Evolutionary conservation across 768 basidiomycete species (phyloP).

Genomic region (Russula dissimulans): DNA sequence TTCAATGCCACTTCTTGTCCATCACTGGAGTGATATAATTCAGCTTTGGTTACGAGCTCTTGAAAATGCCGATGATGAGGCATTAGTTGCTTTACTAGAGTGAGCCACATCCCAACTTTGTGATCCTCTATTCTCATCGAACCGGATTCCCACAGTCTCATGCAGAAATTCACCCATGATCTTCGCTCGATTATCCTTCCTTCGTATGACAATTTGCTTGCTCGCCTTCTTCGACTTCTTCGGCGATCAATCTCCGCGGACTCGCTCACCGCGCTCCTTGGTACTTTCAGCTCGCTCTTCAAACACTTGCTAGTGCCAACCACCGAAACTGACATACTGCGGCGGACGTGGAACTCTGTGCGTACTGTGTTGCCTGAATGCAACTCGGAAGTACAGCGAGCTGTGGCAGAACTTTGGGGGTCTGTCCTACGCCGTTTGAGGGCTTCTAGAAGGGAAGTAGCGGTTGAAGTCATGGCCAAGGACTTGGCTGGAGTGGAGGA

Average conservation of each 20-base stretch:
- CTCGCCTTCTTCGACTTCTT: slow-evolving; percentile 47
- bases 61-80: slow-evolving; percentile 59
- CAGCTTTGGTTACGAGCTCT: slow-evolving; percentile 54
- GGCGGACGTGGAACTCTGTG: slow-evolving; percentile 52
- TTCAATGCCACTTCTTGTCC: slow-evolving; percentile 73
- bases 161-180: slow-evolving; percentile 74
- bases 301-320: slow-evolving; percentile 64
- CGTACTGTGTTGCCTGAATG: slow-evolving; percentile 46
- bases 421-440: slow-evolving; percentile 67
- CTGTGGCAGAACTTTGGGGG: slow-evolving; percentile 84
- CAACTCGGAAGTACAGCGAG: slow-evolving; percentile 61
- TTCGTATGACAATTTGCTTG: slow-evolving; percentile 46
- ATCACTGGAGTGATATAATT: slow-evolving; percentile 66
- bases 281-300: slow-evolving; percentile 61
- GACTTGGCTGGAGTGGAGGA: slow-evolving; percentile 46
- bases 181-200: slow-evolving; percentile 69
- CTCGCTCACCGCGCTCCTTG: slow-evolving; percentile 53
- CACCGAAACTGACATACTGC: slow-evolving; percentile 41
- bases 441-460: slow-evolving; percentile 43
- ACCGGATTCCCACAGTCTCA: slow-evolving; percentile 38
- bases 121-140: not conserved
- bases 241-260: slow-evolving; percentile 49
- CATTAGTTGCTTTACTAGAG: slow-evolving; percentile 67
- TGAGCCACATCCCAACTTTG: slow-evolving; percentile 30
- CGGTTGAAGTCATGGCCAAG: slow-evolving; percentile 46